Evolutionary conservation across 2,329 filamentous ascomycete genomes (phyloP).

Genomic region (Cyanodermella asteris): DNA sequence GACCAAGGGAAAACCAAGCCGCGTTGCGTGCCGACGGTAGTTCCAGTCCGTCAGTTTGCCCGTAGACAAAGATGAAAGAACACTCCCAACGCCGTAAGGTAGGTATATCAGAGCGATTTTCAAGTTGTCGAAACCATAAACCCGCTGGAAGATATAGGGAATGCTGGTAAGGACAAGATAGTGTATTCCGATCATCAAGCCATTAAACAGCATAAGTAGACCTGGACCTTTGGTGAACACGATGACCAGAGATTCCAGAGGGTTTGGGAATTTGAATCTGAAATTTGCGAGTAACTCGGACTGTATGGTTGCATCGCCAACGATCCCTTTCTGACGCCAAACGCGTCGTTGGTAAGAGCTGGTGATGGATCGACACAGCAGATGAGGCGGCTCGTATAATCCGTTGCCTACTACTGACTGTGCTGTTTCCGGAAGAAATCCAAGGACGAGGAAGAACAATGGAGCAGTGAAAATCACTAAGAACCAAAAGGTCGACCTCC

Average conservation of each 20-base stretch:
- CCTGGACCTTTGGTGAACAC: conserved; percentile 16
- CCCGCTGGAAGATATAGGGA: conserved; percentile 22
- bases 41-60: conserved; percentile 49
- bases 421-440: conserved; percentile 33
- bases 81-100: conserved; percentile 6
- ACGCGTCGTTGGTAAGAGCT: no score
- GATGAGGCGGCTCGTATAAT: conserved; percentile 9
- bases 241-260: conserved; percentile 16
- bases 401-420: conserved; percentile 18
- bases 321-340: no score
- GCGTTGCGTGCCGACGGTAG: conserved; percentile 43
- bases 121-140: conserved; percentile 26
- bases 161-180: conserved; percentile 24
- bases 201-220: conserved; percentile 17
- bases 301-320: conserved; percentile 1
- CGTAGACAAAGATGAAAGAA: conserved; percentile 12
- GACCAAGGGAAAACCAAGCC: conserved; percentile 34
- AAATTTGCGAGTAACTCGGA: background rate
- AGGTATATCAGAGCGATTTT: conserved; percentile 20
- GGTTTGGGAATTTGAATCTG: conserved; percentile 16
- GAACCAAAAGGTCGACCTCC: conserved; percentile 51
- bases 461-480: conserved; percentile 29
- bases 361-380: no score
- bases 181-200: conserved; percentile 24
- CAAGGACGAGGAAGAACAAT: conserved; percentile 31